Percentiles rank a stretch among this genome's conserved stretches.
Conservation (phyloP, 2,329 filamentous ascomycete species). For the Penicillium italicum region DNA sequence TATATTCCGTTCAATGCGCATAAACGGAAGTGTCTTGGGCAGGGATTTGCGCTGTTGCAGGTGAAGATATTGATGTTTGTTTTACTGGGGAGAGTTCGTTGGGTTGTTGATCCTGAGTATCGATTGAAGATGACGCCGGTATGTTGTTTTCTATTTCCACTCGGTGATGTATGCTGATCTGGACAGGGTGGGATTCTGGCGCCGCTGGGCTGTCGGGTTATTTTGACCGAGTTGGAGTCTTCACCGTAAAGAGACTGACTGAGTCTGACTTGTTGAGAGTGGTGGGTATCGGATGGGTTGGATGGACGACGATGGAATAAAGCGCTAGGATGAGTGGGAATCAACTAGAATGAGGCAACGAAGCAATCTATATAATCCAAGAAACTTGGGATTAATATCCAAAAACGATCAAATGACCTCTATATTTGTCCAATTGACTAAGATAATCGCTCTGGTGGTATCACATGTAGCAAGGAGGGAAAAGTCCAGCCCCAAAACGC, state of each 20-base stretch:
- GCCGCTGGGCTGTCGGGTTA: slow-evolving; percentile 20
- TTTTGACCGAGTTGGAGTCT: slow-evolving; percentile 7
- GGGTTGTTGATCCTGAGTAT: slow-evolving; percentile 24
- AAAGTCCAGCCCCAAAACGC: neutral
- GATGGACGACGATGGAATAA: neutral
- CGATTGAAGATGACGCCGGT: slow-evolving; percentile 27
- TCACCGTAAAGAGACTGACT: neutral
- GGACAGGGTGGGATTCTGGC: slow-evolving; percentile 25
- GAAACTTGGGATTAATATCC: neutral
- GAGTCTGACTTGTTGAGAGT: neutral
- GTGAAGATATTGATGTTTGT: slow-evolving; percentile 27
- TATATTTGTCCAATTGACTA: neutral
- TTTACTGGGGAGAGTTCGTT: slow-evolving; percentile 18
- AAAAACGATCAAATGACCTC: neutral
- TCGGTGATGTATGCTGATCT: slow-evolving; percentile 4
- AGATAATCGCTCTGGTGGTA: slow-evolving; percentile 4
- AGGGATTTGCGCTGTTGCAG: slow-evolving; percentile 30
- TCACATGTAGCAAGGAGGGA: neutral
- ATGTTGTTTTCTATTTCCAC: slow-evolving; percentile 1
- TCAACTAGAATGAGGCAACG: neutral
- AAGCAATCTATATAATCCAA: neutral
- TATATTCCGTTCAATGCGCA: slow-evolving; percentile 34
- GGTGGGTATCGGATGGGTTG: neutral
- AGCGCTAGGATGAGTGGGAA: neutral
- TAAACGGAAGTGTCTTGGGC: slow-evolving; percentile 29